phyloP scores from a whole-genome alignment of 2,329 filamentous ascomycete species.

The Metarhizium rileyi region DNA sequence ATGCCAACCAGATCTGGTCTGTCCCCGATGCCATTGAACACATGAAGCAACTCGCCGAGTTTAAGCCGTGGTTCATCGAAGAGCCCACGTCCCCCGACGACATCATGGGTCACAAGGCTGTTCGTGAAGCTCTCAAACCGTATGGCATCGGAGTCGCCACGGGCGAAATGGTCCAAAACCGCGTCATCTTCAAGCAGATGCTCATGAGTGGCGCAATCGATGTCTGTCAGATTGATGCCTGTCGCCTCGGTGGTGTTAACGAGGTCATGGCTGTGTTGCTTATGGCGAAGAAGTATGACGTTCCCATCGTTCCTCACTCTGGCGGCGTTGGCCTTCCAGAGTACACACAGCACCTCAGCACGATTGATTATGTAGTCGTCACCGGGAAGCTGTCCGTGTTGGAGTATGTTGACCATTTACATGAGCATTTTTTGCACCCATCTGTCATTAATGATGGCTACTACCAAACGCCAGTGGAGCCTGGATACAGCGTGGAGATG shows the following conservation, averaged over 20 bases:
- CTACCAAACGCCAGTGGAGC: slow-evolving; percentile 73
- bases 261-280: slow-evolving; percentile 85
- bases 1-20: slow-evolving; percentile 89
- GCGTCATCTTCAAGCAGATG: slow-evolving; percentile 89
- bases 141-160: slow-evolving; percentile 77
- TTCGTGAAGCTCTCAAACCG: slow-evolving; percentile 68
- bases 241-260: slow-evolving; percentile 81
- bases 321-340: slow-evolving; percentile 86
- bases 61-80: slow-evolving; percentile 90
- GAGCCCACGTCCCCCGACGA: slow-evolving; percentile 89
- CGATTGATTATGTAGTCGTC: slow-evolving; percentile 86
- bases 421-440: slow-evolving; percentile 86
- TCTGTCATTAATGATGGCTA: slow-evolving; percentile 73
- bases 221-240: slow-evolving; percentile 84
- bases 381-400: slow-evolving; percentile 71
- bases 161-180: slow-evolving; percentile 93
- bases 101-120: slow-evolving; percentile 76
- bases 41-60: slow-evolving; percentile 73
- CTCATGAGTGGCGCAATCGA: slow-evolving; percentile 72
- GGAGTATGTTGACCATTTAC: slow-evolving; percentile 87
- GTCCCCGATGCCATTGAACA: slow-evolving; percentile 82
- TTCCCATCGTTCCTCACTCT: slow-evolving; percentile 82
- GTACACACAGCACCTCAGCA: slow-evolving; percentile 87
- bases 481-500: slow-evolving; percentile 93
- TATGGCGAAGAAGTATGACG: slow-evolving; percentile 67